Conservation (phyloP, 2,329 filamentous ascomycete species). For the Talaromyces atroroseus region DNA sequence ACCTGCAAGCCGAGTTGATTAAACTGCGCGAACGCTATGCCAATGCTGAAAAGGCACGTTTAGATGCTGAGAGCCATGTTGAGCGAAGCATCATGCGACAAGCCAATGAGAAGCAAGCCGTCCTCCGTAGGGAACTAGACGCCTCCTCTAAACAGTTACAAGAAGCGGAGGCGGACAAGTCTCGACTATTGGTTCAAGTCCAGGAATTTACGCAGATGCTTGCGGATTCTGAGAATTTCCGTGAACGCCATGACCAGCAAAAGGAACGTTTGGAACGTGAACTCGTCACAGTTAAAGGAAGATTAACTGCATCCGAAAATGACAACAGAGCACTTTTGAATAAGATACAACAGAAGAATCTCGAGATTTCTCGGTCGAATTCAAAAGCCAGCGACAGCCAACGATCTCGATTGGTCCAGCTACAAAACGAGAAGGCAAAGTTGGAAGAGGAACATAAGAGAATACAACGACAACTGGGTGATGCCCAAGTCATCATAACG, state of each 20-base stretch:
- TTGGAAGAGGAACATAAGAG: constrained; percentile 77
- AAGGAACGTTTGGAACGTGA: constrained; percentile 92
- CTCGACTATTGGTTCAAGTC: constrained; percentile 70
- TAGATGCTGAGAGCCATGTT: constrained; percentile 73
- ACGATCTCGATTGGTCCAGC: constrained; percentile 65
- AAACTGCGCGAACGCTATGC: constrained; percentile 76
- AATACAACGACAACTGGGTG: constrained; percentile 76
- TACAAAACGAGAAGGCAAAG: constrained; percentile 78
- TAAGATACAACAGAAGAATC: constrained; percentile 93
- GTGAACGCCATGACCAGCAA: constrained; percentile 82
- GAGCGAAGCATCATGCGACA: constrained; percentile 73
- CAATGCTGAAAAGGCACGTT: constrained; percentile 75
- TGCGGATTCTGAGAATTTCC: constrained; percentile 81
- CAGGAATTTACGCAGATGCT: constrained; percentile 84
- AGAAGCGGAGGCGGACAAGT: constrained; percentile 74
- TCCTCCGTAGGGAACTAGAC: constrained; percentile 73
- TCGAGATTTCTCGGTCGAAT: constrained; percentile 87
- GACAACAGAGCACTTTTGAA: constrained; percentile 93
- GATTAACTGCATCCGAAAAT: constrained; percentile 86
- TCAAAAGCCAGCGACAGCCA: constrained; percentile 81
- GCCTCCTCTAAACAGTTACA: constrained; percentile 69
- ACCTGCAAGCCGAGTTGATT: constrained; percentile 79
- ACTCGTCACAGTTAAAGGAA: constrained; percentile 82
- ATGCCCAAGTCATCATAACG: constrained; percentile 74
- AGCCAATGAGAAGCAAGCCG: constrained; percentile 73